These are phyloP conservation scores for Elsinoe australis DNA, from an alignment of 2,329 filamentous ascomycete genomes.

Conservation along the genomic window DNA sequence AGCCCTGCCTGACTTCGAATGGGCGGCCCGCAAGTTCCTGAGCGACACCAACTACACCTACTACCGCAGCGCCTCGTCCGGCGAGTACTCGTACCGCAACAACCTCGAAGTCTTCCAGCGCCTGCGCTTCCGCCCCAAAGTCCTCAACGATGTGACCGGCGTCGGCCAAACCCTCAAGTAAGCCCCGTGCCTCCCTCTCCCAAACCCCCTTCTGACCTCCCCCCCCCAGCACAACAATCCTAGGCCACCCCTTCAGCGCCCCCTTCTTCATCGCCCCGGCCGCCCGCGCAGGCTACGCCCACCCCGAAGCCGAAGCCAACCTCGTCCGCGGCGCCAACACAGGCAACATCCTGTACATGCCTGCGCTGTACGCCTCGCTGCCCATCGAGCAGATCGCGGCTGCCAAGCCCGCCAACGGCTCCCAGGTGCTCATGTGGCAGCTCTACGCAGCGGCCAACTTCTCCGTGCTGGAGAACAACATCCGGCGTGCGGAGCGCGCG, in stretches of 20 bases:
- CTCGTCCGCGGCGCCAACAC: constrained; percentile 44
- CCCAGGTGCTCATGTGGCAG: constrained; percentile 37
- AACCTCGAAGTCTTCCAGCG: constrained; percentile 49
- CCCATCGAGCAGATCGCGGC: constrained; percentile 30
- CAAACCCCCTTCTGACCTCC: constrained; percentile 18
- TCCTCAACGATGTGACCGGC: constrained; percentile 26
- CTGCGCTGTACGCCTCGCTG: constrained; percentile 32
- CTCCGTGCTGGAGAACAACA: constrained; percentile 28
- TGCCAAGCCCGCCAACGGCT: constrained; percentile 25
- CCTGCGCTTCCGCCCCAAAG: constrained; percentile 26
- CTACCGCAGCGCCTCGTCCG: constrained; percentile 26
- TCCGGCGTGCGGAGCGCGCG: constrained; percentile 28
- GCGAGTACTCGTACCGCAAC: constrained; percentile 47
- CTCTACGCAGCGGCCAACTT: constrained; percentile 33
- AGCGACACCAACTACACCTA: constrained; percentile 28
- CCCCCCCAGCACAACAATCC: constrained; percentile 63
- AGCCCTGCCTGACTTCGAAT: constrained; percentile 50
- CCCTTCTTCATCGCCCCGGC: constrained; percentile 95
- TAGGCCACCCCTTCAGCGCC: constrained; percentile 70
- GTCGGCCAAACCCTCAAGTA: constrained; percentile 26
- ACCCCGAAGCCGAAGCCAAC: constrained; percentile 58
- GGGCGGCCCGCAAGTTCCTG: constrained; percentile 40
- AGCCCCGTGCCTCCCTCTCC: constrained; percentile 22
- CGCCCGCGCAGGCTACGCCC: constrained; percentile 81
- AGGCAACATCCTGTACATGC: constrained; percentile 47